Conservation (phyloP, 768 basidiomycete species). For the Xerocomus spinulosus region DNA sequence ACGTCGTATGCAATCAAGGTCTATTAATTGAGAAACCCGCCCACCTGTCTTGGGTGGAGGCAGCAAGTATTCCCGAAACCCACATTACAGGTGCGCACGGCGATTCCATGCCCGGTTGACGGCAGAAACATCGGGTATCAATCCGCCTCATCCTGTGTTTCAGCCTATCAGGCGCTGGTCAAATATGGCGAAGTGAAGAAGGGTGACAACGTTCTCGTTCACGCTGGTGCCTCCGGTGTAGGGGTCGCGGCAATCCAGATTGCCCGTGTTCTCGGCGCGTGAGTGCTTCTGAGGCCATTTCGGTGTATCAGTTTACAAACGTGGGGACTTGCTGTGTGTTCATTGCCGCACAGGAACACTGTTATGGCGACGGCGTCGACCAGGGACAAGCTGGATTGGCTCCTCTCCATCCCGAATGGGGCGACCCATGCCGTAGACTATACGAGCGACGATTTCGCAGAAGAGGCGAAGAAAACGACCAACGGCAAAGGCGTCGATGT, state of each 20-base stretch:
- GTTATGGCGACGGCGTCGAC: conserved; percentile 87
- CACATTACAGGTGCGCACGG: conserved; percentile 70
- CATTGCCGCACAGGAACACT: conserved; percentile 41
- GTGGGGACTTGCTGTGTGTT: conserved; percentile 2
- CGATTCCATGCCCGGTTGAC: conserved; percentile 5
- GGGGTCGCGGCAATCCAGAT: conserved; percentile 87
- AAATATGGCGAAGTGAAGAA: conserved; percentile 63
- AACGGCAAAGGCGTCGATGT: conserved; percentile 72
- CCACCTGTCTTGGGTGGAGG: conserved; percentile 75
- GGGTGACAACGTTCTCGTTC: conserved; percentile 76
- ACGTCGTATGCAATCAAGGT: conserved; percentile 59
- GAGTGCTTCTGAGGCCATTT: conserved; percentile 30
- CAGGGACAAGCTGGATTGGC: conserved; percentile 74
- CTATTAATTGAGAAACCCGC: conserved; percentile 72
- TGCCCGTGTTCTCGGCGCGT: conserved; percentile 72
- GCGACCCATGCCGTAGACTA: conserved; percentile 81
- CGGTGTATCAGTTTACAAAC: background rate
- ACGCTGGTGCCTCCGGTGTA: conserved; percentile 89
- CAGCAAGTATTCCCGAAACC: conserved; percentile 83
- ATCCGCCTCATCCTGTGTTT: conserved; percentile 7
- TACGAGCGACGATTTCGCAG: conserved; percentile 76
- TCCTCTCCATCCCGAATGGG: conserved; percentile 60
- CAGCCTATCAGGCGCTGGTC: conserved; percentile 62
- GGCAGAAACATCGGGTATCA: conserved; percentile 1
- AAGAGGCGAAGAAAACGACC: conserved; percentile 65